These are phyloP conservation scores for Pueraria montana DNA, from an alignment of 306 rosid species.

Conservation along the genomic window DNA sequence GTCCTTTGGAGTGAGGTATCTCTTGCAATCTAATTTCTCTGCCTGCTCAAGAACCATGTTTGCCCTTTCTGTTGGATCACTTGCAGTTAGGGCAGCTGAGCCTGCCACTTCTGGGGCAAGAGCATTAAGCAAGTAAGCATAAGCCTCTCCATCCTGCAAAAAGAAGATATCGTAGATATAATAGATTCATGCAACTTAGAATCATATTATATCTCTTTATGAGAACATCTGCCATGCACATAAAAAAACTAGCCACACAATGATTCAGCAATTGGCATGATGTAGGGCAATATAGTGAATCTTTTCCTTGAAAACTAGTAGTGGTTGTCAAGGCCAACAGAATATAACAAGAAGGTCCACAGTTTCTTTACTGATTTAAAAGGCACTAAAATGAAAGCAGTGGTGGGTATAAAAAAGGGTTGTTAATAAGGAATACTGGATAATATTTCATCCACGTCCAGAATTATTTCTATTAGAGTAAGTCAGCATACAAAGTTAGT, in stretches of 20 bases:
- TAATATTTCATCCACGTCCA: constrained; percentile 12
- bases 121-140: constrained; percentile 90
- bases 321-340: constrained; percentile 32
- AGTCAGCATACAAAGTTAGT: constrained; percentile 38
- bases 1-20: constrained; percentile 93
- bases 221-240: neutral
- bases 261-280: constrained; percentile 36
- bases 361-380: constrained; percentile 34
- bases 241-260: constrained; percentile 24
- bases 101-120: constrained; percentile 97
- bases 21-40: constrained; percentile 92
- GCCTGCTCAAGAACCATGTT: constrained; percentile 95
- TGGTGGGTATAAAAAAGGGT: constrained; percentile 14
- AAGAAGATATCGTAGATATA: constrained; percentile 39
- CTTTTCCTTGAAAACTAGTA: constrained; percentile 34
- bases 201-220: constrained; percentile 28
- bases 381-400: constrained; percentile 8
- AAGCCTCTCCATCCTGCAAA: constrained; percentile 97
- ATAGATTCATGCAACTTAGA: constrained; percentile 24
- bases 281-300: constrained; percentile 19
- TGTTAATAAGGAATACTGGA: constrained; percentile 13
- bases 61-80: constrained; percentile 91
- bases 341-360: constrained; percentile 35
- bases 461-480: constrained; percentile 19
- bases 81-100: constrained; percentile 63